These are phyloP conservation scores for Neckera pumila DNA, from an alignment of 225 moss, liverwort and hornwort species.

Conservation along the genomic window DNA sequence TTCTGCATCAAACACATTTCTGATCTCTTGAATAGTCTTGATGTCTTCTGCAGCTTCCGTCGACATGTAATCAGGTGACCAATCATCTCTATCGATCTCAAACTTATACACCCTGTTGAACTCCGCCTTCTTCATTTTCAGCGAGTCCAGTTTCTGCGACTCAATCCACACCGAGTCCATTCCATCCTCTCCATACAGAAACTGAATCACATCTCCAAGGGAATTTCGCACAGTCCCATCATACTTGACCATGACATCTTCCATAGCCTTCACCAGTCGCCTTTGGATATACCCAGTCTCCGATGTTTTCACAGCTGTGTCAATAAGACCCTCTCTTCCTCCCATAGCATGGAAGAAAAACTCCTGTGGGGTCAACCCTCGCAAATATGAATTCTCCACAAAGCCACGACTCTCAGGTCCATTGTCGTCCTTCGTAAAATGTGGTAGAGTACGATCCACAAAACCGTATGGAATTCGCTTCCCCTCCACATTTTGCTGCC, in stretches of 20 bases:
- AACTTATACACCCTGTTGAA: constrained; percentile 88
- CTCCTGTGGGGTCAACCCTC: constrained; percentile 93
- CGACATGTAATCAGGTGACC: constrained; percentile 98
- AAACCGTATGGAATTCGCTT: constrained; percentile 98
- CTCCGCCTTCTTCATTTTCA: constrained; percentile 89
- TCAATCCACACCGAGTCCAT: constrained; percentile 99
- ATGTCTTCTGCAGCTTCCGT: constrained; percentile 91
- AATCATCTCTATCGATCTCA: constrained; percentile 91
- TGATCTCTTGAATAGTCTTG: constrained; percentile 90
- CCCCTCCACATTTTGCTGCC: constrained; percentile 98
- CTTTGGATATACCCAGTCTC: constrained; percentile 98
- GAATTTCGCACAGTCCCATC: constrained; percentile 98
- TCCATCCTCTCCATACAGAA: constrained; percentile 96
- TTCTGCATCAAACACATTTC: constrained; percentile 97
- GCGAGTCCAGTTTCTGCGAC: constrained; percentile 73
- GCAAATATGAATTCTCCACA: constrained; percentile 93
- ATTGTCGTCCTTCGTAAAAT: constrained; percentile 94
- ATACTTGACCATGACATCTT: constrained; percentile 99
- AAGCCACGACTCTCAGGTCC: constrained; percentile 99
- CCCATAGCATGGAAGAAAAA: constrained; percentile 99
- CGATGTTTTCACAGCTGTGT: constrained; percentile 98
- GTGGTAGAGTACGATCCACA: constrained; percentile 85
- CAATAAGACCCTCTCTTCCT: constrained; percentile 98
- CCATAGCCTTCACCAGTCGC: constrained; percentile 97
- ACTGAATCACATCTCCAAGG: constrained; percentile 95